phyloP scores from a whole-genome alignment of 176 grass and related monocot genomes.

The Eleusine indica region DNA sequence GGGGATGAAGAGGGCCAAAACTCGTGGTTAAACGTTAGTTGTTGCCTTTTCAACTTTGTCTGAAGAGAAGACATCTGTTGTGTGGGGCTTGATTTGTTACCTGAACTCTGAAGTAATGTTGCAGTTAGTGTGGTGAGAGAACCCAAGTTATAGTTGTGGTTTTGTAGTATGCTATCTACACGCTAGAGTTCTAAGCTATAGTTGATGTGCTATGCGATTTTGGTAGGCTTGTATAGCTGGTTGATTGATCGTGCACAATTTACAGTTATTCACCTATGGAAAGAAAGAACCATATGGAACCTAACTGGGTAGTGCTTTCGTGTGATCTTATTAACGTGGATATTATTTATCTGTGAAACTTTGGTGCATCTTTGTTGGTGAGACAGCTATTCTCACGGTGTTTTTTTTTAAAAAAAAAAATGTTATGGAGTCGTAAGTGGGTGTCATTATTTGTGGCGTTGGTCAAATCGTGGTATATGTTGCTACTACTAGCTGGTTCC shows the following conservation, averaged over 20 bases:
- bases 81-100: background rate
- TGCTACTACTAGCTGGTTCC: too few species aligned
- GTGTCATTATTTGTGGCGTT: too few species aligned
- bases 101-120: background rate
- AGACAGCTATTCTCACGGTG: too few species aligned
- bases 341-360: background rate
- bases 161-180: background rate
- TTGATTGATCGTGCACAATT: background rate
- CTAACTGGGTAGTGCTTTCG: background rate
- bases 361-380: too few species aligned
- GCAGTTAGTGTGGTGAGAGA: background rate
- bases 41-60: background rate
- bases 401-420: background rate
- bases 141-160: background rate
- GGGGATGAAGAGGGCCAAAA: constrained; percentile 92
- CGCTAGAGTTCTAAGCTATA: background rate
- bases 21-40: constrained; percentile 56
- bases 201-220: constrained; percentile 22
- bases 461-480: too few species aligned
- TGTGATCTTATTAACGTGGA: background rate
- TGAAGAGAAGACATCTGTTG: background rate
- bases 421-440: background rate
- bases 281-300: background rate
- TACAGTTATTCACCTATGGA: background rate
- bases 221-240: constrained; percentile 26